A percentile compares a stretch with the other conserved stretches of the same genome.
Conservation (phyloP, 2,329 filamentous ascomycete species). For the Aspergillus novofumigatus region DNA sequence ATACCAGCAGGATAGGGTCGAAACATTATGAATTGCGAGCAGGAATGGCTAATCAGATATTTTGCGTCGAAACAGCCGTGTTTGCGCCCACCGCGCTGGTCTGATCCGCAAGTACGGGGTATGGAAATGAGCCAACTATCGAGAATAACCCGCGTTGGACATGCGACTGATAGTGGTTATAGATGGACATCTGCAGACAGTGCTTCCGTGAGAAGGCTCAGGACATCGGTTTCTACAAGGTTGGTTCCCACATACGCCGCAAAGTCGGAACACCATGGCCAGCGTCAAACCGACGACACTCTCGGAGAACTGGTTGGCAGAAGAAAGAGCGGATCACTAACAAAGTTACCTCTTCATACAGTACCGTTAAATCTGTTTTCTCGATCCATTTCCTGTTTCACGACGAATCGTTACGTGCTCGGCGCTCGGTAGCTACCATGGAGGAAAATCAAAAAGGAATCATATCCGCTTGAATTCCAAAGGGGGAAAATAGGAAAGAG, state of each 20-base stretch:
- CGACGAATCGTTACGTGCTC: slow-evolving; percentile 28
- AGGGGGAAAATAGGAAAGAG: slow-evolving; percentile 19
- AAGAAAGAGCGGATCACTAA: slow-evolving; percentile 12
- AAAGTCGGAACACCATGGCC: not conserved
- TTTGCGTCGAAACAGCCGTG: slow-evolving; percentile 53
- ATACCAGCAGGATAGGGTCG: not conserved
- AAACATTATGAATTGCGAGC: slow-evolving; percentile 1
- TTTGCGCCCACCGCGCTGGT: slow-evolving; percentile 95
- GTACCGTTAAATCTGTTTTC: slow-evolving; percentile 32
- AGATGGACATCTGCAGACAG: slow-evolving; percentile 59
- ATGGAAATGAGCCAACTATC: slow-evolving; percentile 17
- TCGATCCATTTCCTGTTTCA: slow-evolving; percentile 29
- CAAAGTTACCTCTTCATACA: slow-evolving; percentile 12
- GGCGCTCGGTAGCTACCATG: slow-evolving; percentile 22
- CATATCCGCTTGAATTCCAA: slow-evolving; percentile 13
- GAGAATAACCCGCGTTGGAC: not conserved
- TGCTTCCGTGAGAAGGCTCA: slow-evolving; percentile 66
- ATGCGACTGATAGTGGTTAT: slow-evolving; percentile 16
- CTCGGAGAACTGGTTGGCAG: slow-evolving; percentile 1
- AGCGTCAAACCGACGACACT: not conserved
- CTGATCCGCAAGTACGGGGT: slow-evolving; percentile 98
- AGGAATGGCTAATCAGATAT: slow-evolving; percentile 23
- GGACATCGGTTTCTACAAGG: slow-evolving; percentile 68
- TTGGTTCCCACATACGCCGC: slow-evolving; percentile 34
- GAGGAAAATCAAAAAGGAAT: slow-evolving; percentile 10